phyloP scores from a whole-genome alignment of 257 asterid genomes.

The Przewalskia tangutica region DNA sequence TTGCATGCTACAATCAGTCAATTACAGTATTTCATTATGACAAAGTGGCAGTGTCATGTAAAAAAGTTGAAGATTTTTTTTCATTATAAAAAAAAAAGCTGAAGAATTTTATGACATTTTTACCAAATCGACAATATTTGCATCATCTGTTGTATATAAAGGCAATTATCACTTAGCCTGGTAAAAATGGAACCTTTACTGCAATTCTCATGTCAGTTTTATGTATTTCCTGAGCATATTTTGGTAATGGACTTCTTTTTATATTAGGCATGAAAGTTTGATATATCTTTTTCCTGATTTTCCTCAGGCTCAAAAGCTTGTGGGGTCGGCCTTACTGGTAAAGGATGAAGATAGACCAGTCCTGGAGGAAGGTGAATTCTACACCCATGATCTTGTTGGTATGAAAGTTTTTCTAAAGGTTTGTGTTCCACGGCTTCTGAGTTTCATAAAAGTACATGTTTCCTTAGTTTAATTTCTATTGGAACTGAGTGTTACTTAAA shows the following conservation, averaged over 20 bases:
- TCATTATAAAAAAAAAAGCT: too few species aligned
- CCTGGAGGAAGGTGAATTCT: constrained; percentile 84
- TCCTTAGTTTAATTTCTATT: background rate
- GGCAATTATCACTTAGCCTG: background rate
- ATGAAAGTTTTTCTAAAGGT: constrained; percentile 82
- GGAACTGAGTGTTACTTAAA: background rate
- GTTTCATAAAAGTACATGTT: background rate
- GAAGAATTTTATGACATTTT: background rate
- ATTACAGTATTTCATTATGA: background rate
- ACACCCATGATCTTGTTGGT: constrained; percentile 79
- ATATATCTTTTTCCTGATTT: constrained; percentile 4
- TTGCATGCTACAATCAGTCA: background rate
- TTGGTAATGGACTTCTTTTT: background rate
- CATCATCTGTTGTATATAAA: background rate
- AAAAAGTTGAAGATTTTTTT: too few species aligned
- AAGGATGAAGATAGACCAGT: constrained; percentile 66
- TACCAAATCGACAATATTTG: background rate
- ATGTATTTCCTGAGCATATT: background rate
- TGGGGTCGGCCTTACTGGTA: constrained; percentile 80
- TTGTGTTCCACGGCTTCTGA: constrained; percentile 13
- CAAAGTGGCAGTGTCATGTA: background rate
- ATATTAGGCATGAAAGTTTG: background rate
- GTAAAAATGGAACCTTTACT: background rate
- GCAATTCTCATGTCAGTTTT: background rate
- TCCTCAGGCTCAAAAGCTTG: constrained; percentile 76